Conservation (phyloP, 371 early-diverging fungal species). For the Smittium mucronatum region DNA sequence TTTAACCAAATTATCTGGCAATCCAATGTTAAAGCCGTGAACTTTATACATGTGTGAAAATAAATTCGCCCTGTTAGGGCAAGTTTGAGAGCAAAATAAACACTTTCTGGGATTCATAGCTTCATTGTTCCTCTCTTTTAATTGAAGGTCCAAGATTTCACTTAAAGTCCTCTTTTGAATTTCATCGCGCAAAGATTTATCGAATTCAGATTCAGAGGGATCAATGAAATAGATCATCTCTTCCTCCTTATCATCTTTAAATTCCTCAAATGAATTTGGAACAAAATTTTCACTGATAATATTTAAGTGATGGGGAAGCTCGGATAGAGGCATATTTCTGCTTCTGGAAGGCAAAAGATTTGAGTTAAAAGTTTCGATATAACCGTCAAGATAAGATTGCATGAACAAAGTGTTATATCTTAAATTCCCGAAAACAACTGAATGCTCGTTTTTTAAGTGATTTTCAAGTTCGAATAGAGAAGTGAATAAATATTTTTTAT, state of each 20-base stretch:
- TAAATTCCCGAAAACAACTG: constrained; percentile 51
- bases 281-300: neutral
- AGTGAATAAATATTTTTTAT: neutral
- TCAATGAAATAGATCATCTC: constrained; percentile 28
- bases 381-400: constrained; percentile 58
- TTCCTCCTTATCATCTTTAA: neutral
- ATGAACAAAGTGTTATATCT: constrained; percentile 69
- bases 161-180: constrained; percentile 62
- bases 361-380: constrained; percentile 42
- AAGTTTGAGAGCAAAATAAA: constrained; percentile 75
- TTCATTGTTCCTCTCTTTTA: constrained; percentile 58
- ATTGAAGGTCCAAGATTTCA: constrained; percentile 64
- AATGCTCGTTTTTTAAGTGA: constrained; percentile 55
- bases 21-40: constrained; percentile 89
- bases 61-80: constrained; percentile 46
- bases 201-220: constrained; percentile 42
- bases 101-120: constrained; percentile 63
- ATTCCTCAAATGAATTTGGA: too few species aligned
- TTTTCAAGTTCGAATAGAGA: constrained; percentile 35
- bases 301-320: neutral
- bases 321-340: neutral
- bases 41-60: constrained; percentile 85
- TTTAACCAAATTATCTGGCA: constrained; percentile 80
- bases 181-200: constrained; percentile 53
- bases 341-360: neutral